Base-by-base conservation (phyloP, 2,329 filamentous ascomycete genomes). In the Trichoderma sp. region DNA sequence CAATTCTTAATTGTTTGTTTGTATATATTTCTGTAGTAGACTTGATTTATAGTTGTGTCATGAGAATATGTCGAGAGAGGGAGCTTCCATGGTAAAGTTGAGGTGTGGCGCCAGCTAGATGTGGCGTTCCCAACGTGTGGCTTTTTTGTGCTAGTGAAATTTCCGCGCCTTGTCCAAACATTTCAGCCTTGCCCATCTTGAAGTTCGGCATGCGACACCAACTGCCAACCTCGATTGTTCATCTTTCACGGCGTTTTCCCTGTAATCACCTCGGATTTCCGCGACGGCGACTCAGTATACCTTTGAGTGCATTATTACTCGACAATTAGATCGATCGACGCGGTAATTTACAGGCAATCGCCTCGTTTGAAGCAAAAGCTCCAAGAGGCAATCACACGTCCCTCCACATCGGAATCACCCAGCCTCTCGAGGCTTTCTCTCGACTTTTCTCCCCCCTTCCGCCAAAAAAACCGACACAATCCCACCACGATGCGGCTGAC, bases 401-500 rank as follows among this genome's bases (percentile, higher is more conserved):
- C 8, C 39, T n/a, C 43, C n/a, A 3, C 47, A 12, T 21, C 11
- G 9, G 11, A 53, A 24, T 14, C 47, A 24, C 47, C 47, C 47
- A 53, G 47, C 47, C 47, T 53, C 47, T 53, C 21, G 47, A 53
- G 47, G 47, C 47, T 53, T 6, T 53, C 47, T 53, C 47, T 24
- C 47, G 47, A 53, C 28, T 7, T 21, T 5, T 34, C 26, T 12
- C 28, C 26, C 28, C 57, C 11, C 8, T 21, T 11, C 18, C 4
- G 6, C 30, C 18, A 2, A n/a, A 4, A n/a, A 60, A 28, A 51
- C n/a, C 15, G 53, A 47, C 30, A n/a, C 32, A 34, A 39, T 66
- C 70, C 77, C 82, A 85, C 82, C 82, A 85, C 81, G 76, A 98
- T 99, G 96, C 92, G 95, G 88, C 91, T 99, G 85, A 98, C 95